Conservation (phyloP, 805 yeast species). For the Metschnikowia koreensis region DNA sequence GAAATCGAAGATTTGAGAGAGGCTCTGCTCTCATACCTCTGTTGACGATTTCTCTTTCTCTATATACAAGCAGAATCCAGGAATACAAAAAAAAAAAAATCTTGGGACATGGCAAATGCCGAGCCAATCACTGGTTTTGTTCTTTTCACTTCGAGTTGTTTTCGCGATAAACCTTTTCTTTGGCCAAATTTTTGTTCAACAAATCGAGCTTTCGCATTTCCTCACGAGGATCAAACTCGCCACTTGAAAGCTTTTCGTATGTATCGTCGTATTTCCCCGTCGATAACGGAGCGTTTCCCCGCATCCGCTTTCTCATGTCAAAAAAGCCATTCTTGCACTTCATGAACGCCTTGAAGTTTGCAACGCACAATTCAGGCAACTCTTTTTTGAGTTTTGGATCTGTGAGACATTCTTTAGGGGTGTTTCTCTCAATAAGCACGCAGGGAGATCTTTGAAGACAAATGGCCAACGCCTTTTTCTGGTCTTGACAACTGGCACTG, state of each 20-base stretch:
- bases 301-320: slow-evolving; percentile 86
- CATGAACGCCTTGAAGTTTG: slow-evolving; percentile 79
- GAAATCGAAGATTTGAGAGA: no score
- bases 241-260: slow-evolving; percentile 71
- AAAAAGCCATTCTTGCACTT: slow-evolving; percentile 90
- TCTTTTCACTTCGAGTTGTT: slow-evolving; percentile 29
- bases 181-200: slow-evolving; percentile 50
- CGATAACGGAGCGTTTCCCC: slow-evolving; percentile 91
- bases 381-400: slow-evolving; percentile 73
- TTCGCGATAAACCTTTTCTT: slow-evolving; percentile 26
- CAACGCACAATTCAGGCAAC: slow-evolving; percentile 83
- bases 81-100: not conserved
- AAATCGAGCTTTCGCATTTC: slow-evolving; percentile 72
- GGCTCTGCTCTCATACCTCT: no score
- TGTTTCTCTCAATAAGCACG: slow-evolving; percentile 83
- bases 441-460: slow-evolving; percentile 97
- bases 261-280: slow-evolving; percentile 92
- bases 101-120: no score
- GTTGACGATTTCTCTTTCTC: not conserved
- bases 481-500: slow-evolving; percentile 77
- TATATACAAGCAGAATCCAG: not conserved
- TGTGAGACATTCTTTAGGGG: slow-evolving; percentile 83
- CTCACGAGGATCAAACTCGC: slow-evolving; percentile 77
- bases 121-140: no score
- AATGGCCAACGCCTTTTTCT: slow-evolving; percentile 90